A percentile compares a stretch with the other conserved stretches of the same genome.
Conservation (phyloP, 2,329 filamentous ascomycete species). For the Parastagonospora nodorum region DNA sequence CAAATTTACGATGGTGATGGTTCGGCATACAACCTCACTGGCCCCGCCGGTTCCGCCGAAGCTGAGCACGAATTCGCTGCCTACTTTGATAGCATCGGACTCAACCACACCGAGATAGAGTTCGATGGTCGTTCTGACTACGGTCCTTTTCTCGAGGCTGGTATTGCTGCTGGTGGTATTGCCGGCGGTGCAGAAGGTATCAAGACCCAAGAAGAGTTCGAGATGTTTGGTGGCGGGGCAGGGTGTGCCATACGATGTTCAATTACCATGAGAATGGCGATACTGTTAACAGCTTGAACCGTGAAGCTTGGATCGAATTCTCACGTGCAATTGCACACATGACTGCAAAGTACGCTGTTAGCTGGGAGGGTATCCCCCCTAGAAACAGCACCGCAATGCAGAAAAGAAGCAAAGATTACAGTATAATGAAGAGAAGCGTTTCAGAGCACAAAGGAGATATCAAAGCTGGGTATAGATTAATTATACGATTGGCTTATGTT, state of each 20-base stretch:
- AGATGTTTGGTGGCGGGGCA: constrained; percentile 40
- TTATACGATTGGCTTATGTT: no score
- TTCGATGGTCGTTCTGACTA: constrained; percentile 49
- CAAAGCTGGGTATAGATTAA: no score
- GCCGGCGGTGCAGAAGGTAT: constrained; percentile 46
- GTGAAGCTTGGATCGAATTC: constrained; percentile 55
- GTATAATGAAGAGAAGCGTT: constrained; percentile 23
- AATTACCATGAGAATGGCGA: constrained; percentile 45
- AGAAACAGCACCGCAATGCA: constrained; percentile 28
- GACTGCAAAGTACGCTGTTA: constrained; percentile 41
- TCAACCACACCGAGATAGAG: constrained; percentile 36
- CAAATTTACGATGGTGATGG: constrained; percentile 47
- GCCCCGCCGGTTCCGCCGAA: constrained; percentile 38
- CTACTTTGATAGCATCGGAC: constrained; percentile 34
- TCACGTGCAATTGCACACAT: constrained; percentile 64
- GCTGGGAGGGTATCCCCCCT: constrained; percentile 38
- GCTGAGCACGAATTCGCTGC: constrained; percentile 42
- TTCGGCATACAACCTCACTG: constrained; percentile 34
- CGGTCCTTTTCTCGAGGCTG: constrained; percentile 40
- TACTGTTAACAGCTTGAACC: constrained; percentile 40
- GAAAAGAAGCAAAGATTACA: constrained; percentile 26
- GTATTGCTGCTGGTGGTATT: constrained; percentile 44
- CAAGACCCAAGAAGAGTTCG: constrained; percentile 44
- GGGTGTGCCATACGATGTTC: constrained; percentile 36
- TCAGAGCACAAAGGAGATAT: no score